phyloP scores from a whole-genome alignment of 2,329 filamentous ascomycete species.

The Alternaria ventricosa region DNA sequence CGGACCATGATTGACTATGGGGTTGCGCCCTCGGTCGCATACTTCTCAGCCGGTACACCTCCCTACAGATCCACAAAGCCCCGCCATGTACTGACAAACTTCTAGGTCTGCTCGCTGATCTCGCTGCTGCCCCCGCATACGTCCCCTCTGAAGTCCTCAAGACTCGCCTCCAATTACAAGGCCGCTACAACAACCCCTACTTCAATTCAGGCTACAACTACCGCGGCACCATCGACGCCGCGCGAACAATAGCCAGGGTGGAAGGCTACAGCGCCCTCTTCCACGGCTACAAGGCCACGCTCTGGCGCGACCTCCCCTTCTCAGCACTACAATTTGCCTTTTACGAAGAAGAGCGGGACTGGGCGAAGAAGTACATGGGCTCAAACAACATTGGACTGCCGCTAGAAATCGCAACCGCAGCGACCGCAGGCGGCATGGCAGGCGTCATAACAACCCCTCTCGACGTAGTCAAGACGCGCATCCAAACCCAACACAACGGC shows the following conservation, averaged over 20 bases:
- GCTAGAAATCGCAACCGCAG: conserved; percentile 87
- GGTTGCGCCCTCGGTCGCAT: conserved; percentile 81
- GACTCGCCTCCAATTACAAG: conserved; percentile 94
- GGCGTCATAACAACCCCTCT: conserved; percentile 94
- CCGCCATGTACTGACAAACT: neutral
- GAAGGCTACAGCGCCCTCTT: conserved; percentile 90
- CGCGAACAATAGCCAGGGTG: conserved; percentile 78
- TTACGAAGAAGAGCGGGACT: conserved; percentile 89
- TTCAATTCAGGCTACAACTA: conserved; percentile 98
- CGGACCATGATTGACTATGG: conserved; percentile 84
- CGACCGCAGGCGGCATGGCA: conserved; percentile 87
- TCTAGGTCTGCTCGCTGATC: conserved; percentile 86
- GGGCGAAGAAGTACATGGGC: conserved; percentile 79
- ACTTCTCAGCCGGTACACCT: conserved; percentile 77
- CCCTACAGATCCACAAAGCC: neutral
- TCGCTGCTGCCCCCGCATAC: conserved; percentile 90
- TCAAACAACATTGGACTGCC: conserved; percentile 83
- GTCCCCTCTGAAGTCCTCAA: conserved; percentile 98
- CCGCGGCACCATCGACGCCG: conserved; percentile 80
- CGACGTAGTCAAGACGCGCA: conserved; percentile 95
- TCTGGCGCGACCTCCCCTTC: conserved; percentile 93
- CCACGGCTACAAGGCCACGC: conserved; percentile 94
- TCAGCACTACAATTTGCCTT: conserved; percentile 97
- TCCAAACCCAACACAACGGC: conserved; percentile 87
- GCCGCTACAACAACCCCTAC: conserved; percentile 91